Evolutionary conservation across 371 early-diverging fungal genomes (phyloP).

Genomic region (Nematocida major): DNA sequence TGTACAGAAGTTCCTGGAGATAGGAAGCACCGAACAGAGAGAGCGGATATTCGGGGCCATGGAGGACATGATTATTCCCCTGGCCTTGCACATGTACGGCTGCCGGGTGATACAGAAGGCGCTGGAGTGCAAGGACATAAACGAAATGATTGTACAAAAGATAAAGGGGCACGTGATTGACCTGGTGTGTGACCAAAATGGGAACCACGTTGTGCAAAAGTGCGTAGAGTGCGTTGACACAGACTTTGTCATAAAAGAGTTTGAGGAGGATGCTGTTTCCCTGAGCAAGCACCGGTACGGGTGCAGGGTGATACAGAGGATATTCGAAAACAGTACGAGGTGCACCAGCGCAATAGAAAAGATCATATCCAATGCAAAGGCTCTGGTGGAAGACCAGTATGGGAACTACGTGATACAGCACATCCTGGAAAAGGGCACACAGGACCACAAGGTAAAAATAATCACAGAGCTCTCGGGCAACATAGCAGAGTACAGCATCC

Average conservation of each 20-base stretch:
- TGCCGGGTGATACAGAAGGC: slow-evolving; percentile 98
- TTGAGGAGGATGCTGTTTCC: slow-evolving; percentile 83
- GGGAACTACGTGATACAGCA: slow-evolving; percentile 99
- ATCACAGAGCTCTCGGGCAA: slow-evolving; percentile 71
- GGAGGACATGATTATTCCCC: slow-evolving; percentile 79
- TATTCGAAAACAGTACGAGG: slow-evolving; percentile 79
- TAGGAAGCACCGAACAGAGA: slow-evolving; percentile 41
- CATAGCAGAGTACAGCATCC: slow-evolving; percentile 66
- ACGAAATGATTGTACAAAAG: slow-evolving; percentile 71
- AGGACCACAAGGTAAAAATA: slow-evolving; percentile 65
- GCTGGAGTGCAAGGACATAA: slow-evolving; percentile 75
- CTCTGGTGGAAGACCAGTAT: slow-evolving; percentile 92
- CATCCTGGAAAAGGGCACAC: slow-evolving; percentile 81
- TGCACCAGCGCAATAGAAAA: slow-evolving; percentile 48
- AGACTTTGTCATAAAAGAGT: slow-evolving; percentile 82
- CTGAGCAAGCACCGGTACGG: slow-evolving; percentile 97
- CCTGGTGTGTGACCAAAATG: slow-evolving; percentile 97
- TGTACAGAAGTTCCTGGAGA: slow-evolving; percentile 81
- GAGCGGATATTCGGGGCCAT: slow-evolving; percentile 69
- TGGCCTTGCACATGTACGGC: slow-evolving; percentile 97
- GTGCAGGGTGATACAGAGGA: slow-evolving; percentile 96
- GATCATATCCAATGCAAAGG: slow-evolving; percentile 70
- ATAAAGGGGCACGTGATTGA: slow-evolving; percentile 83
- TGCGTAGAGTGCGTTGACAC: slow-evolving; percentile 72
- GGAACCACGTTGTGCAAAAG: slow-evolving; percentile 99